A percentile compares a stretch with the other conserved stretches of the same genome.
Evolutionary conservation across 148 eudicot genomes (phyloP).

Genomic region (Vaccinium macrocarpon): DNA sequence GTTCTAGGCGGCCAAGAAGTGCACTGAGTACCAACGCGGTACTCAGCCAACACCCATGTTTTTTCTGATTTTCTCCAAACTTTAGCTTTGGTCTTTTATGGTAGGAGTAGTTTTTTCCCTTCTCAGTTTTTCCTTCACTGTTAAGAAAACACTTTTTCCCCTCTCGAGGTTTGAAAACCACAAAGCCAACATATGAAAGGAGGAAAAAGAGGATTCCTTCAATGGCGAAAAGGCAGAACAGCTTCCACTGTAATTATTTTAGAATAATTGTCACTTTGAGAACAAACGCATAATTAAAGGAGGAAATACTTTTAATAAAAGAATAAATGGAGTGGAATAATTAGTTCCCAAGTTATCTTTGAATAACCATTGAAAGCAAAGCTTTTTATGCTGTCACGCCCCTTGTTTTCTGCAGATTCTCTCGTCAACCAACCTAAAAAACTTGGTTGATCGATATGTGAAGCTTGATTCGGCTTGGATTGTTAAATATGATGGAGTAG

Average conservation of each 20-base stretch:
- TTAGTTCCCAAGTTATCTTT: background rate
- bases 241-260: background rate
- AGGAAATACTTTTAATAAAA: background rate
- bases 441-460: too few relatives aligned
- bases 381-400: background rate
- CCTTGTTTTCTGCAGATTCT: background rate
- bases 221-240: background rate
- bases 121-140: background rate
- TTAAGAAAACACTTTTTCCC: background rate
- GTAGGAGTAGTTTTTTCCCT: background rate
- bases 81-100: too few relatives aligned
- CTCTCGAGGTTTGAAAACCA: background rate
- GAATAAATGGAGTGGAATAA: background rate
- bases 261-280: background rate
- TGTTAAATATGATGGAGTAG: too few relatives aligned
- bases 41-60: too few relatives aligned
- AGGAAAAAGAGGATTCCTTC: background rate
- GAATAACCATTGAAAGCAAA: background rate
- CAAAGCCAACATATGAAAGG: background rate
- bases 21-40: too few relatives aligned
- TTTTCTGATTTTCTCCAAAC: too few relatives aligned
- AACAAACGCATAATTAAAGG: background rate
- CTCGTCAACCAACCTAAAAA: background rate
- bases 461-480: too few relatives aligned
- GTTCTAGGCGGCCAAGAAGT: too few relatives aligned